phyloP scores from a whole-genome alignment of 2,329 filamentous ascomycete species.

The Xylaria sp. region DNA sequence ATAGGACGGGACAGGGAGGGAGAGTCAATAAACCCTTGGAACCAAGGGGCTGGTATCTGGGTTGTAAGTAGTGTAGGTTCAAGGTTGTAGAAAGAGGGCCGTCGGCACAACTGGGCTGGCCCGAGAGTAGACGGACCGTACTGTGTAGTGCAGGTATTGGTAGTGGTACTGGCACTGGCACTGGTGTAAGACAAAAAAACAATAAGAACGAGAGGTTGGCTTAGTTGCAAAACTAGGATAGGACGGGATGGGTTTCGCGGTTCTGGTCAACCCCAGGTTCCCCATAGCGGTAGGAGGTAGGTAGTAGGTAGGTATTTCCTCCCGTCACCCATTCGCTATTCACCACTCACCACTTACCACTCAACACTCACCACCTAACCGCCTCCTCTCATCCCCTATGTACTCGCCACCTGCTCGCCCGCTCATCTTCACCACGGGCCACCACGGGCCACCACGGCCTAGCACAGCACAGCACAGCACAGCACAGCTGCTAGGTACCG shows the following conservation, averaged over 20 bases:
- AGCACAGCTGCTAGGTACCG: conserved; percentile 12
- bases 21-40: no score
- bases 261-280: conserved; percentile 22
- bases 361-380: background rate
- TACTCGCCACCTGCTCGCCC: background rate
- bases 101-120: conserved; percentile 12
- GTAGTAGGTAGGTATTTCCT: background rate
- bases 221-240: conserved; percentile 18
- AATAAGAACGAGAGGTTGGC: conserved; percentile 21
- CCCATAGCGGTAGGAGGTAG: conserved; percentile 4
- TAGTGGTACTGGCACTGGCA: background rate
- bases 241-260: no score
- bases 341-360: background rate
- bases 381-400: background rate
- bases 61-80: no score
- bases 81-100: conserved; percentile 15
- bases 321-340: background rate
- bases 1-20: no score
- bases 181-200: conserved; percentile 19
- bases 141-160: no score
- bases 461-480: no score
- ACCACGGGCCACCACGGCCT: no score
- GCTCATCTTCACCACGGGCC: conserved; percentile 17
- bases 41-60: background rate
- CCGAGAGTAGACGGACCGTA: no score